phyloP scores from a whole-genome alignment of 805 yeast species.

The Saturnispora quitensis region DNA sequence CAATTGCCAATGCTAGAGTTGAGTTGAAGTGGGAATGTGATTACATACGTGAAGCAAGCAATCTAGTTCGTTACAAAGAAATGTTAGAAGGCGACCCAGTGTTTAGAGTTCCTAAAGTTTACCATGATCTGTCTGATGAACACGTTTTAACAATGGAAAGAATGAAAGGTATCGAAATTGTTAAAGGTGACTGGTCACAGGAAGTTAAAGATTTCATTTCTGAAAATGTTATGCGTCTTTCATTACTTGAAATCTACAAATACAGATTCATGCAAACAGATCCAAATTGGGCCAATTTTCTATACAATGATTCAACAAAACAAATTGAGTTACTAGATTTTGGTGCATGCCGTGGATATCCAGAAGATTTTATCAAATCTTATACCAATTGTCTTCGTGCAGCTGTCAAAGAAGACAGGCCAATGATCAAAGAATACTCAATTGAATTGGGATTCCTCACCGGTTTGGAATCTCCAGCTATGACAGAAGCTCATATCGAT shows the following conservation, averaged over 20 bases:
- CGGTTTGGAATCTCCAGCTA: constrained; percentile 77
- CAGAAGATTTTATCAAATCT: constrained; percentile 53
- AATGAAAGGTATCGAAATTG: constrained; percentile 76
- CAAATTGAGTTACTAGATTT: constrained; percentile 85
- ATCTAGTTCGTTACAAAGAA: constrained; percentile 57
- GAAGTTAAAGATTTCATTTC: constrained; percentile 74
- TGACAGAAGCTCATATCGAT: constrained; percentile 89
- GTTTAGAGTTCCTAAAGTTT: constrained; percentile 76
- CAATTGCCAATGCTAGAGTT: constrained; percentile 85
- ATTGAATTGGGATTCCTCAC: constrained; percentile 77
- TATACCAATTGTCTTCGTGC: constrained; percentile 68
- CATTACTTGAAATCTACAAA: constrained; percentile 74
- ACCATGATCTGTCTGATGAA: constrained; percentile 65
- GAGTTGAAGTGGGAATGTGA: constrained; percentile 98
- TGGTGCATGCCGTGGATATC: constrained; percentile 86
- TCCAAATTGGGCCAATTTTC: constrained; percentile 98
- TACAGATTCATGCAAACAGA: constrained; percentile 96
- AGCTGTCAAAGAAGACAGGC: constrained; percentile 61
- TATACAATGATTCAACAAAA: constrained; percentile 62
- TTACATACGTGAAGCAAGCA: constrained; percentile 79
- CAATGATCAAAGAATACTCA: constrained; percentile 55
- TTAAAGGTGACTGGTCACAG: constrained; percentile 68
- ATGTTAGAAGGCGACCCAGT: constrained; percentile 51
- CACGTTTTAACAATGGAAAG: constrained; percentile 85
- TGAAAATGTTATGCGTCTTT: constrained; percentile 74